Conservation (phyloP, 768 basidiomycete species). For the Dendrothele bispora region DNA sequence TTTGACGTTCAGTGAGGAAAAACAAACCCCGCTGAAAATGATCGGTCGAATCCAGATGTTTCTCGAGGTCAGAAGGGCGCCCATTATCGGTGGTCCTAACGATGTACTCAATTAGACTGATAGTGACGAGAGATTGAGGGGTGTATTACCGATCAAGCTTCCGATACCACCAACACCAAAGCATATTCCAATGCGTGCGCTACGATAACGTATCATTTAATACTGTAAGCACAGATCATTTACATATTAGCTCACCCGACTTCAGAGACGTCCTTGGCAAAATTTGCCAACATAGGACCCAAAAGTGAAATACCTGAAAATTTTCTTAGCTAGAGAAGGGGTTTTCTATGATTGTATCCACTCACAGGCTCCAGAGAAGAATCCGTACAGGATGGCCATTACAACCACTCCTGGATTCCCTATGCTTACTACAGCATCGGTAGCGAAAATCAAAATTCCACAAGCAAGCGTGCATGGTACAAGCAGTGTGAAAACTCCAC, state of each 20-base stretch:
- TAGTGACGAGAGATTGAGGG: background rate
- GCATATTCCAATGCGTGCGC: background rate
- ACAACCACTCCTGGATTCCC: conserved; percentile 34
- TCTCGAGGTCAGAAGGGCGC: background rate
- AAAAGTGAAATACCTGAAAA: background rate
- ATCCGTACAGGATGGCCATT: conserved; percentile 43
- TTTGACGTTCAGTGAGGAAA: background rate
- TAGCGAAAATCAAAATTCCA: conserved; percentile 35
- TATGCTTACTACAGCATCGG: conserved; percentile 11
- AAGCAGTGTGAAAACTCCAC: conserved; percentile 45
- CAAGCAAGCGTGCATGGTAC: conserved; percentile 31
- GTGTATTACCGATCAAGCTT: background rate
- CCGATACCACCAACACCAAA: background rate
- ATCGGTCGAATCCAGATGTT: background rate
- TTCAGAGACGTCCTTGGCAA: background rate
- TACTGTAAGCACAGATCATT: background rate
- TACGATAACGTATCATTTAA: background rate
- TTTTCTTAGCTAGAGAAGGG: background rate
- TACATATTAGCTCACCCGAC: background rate
- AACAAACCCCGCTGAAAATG: background rate
- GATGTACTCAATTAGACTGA: background rate
- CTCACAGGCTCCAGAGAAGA: conserved; percentile 42
- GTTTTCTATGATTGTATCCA: background rate
- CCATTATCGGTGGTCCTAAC: background rate
- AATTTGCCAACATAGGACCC: background rate